Evolutionary conservation across 768 basidiomycete genomes (phyloP).

Genomic region (Naganishia vishniacii): DNA sequence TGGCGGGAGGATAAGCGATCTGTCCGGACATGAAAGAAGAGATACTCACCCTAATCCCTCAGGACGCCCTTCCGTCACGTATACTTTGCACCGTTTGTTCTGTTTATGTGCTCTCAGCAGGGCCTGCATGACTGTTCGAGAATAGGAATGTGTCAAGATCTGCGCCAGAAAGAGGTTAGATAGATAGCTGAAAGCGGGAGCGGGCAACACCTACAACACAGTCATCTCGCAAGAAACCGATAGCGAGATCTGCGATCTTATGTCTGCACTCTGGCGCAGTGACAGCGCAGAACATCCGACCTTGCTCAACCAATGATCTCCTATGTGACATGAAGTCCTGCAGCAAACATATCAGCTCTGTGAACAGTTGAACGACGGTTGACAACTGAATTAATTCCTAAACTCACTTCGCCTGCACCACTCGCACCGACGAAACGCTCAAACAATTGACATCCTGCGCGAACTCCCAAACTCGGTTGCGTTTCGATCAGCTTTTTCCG

Average conservation of each 20-base stretch:
- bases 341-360: neutral
- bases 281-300: constrained; percentile 62
- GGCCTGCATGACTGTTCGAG: constrained; percentile 88
- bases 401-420: constrained; percentile 39
- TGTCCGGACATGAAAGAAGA: neutral
- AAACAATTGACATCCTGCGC: constrained; percentile 49
- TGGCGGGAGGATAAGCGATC: constrained; percentile 46
- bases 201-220: constrained; percentile 54
- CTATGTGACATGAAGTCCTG: constrained; percentile 82
- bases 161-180: constrained; percentile 43
- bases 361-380: too few species aligned
- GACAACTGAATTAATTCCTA: neutral
- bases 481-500: constrained; percentile 58
- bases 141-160: constrained; percentile 97
- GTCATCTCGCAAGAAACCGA: constrained; percentile 90
- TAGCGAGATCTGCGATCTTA: constrained; percentile 81
- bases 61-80: constrained; percentile 93
- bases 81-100: constrained; percentile 90
- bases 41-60: constrained; percentile 70
- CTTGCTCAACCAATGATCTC: constrained; percentile 72
- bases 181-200: neutral
- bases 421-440: constrained; percentile 46
- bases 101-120: constrained; percentile 77
- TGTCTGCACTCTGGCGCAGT: constrained; percentile 78
- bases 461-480: constrained; percentile 44